These are phyloP conservation scores for Boeremia lycopersici DNA, from an alignment of 2,329 filamentous ascomycete species.

Conservation along the genomic window DNA sequence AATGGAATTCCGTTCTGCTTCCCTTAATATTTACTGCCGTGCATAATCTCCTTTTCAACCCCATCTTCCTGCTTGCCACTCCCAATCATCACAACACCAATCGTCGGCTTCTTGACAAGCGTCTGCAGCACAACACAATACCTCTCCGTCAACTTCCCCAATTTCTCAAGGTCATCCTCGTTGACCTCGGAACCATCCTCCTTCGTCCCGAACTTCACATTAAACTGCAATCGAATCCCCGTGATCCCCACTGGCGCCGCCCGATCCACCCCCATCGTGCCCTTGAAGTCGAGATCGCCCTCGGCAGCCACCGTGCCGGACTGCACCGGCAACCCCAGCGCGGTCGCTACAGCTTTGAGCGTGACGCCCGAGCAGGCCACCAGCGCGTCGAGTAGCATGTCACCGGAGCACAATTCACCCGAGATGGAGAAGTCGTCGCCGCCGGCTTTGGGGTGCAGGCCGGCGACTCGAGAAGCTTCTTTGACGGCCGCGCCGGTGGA, in stretches of 20 bases:
- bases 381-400: conserved; percentile 58
- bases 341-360: conserved; percentile 58
- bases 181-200: conserved; percentile 45
- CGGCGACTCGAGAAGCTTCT: conserved; percentile 52
- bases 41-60: conserved; percentile 23
- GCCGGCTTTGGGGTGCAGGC: conserved; percentile 56
- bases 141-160: conserved; percentile 57
- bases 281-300: conserved; percentile 57
- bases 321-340: conserved; percentile 52
- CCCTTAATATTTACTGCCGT: conserved; percentile 17
- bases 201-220: conserved; percentile 47
- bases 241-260: conserved; percentile 56
- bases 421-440: conserved; percentile 51
- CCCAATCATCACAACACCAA: conserved; percentile 34
- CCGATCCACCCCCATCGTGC: conserved; percentile 56
- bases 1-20: not conserved
- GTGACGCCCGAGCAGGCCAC: conserved; percentile 59
- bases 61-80: conserved; percentile 30
- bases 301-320: conserved; percentile 52
- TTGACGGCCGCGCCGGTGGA: conserved; percentile 49
- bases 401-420: conserved; percentile 57
- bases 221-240: conserved; percentile 53
- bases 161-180: conserved; percentile 52
- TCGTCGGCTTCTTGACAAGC: conserved; percentile 39
- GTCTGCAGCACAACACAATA: conserved; percentile 54